phyloP scores from a whole-genome alignment of 768 basidiomycete species.

The Suillus occidentalis region DNA sequence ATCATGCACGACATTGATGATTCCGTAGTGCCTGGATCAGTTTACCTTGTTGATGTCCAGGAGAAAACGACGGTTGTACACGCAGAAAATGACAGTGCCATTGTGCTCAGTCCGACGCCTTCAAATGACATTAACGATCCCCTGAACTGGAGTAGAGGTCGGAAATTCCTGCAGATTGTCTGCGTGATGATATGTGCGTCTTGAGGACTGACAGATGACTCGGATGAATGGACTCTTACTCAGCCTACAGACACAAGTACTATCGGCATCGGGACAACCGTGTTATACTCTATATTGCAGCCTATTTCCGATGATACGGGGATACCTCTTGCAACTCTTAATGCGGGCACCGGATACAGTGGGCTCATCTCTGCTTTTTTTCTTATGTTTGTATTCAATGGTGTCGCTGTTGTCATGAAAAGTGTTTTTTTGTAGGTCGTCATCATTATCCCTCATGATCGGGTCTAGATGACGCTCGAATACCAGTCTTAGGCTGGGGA shows the following conservation, averaged over 20 bases:
- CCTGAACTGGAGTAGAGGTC: slow-evolving; percentile 20
- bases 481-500: slow-evolving; percentile 19
- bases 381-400: neutral
- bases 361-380: neutral
- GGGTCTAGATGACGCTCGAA: neutral
- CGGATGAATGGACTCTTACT: neutral
- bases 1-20: slow-evolving; percentile 19
- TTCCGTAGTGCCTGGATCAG: slow-evolving; percentile 22
- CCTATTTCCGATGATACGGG: slow-evolving; percentile 19
- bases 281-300: slow-evolving; percentile 21
- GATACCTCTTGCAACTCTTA: slow-evolving; percentile 20
- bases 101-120: slow-evolving; percentile 25
- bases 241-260: slow-evolving; percentile 16
- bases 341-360: slow-evolving; percentile 22
- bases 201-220: neutral
- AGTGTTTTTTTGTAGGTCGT: slow-evolving; percentile 20
- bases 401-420: neutral
- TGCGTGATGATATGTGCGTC: slow-evolving; percentile 22
- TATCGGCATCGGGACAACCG: slow-evolving; percentile 18
- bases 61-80: slow-evolving; percentile 15
- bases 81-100: slow-evolving; percentile 14
- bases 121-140: slow-evolving; percentile 26
- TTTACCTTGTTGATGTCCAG: slow-evolving; percentile 26
- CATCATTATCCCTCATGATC: neutral
- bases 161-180: slow-evolving; percentile 15